Evolutionary conservation across 2,329 filamentous ascomycete species (phyloP).

Genomic region (Ophiosphaerella narmari): DNA sequence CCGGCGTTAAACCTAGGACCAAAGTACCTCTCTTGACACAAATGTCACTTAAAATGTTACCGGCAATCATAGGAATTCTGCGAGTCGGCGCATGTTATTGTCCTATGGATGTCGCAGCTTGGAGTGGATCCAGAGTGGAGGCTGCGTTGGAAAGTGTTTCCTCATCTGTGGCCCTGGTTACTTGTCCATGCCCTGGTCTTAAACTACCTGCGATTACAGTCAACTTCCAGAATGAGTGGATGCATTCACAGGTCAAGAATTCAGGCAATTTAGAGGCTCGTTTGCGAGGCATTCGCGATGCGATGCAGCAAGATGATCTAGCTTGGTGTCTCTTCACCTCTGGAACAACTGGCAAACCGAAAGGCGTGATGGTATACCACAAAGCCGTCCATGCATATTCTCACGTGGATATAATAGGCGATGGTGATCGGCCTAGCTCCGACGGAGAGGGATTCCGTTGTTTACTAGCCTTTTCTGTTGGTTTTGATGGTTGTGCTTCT

Average conservation of each 20-base stretch:
- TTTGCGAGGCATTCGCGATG: not conserved
- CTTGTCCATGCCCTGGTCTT: not conserved
- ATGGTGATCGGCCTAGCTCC: too few species aligned
- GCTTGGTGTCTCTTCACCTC: constrained; percentile 23
- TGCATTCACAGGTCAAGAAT: not conserved
- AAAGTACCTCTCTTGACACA: constrained; percentile 9
- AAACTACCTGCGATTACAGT: constrained; percentile 1
- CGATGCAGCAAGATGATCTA: constrained; percentile 1
- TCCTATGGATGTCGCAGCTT: constrained; percentile 15
- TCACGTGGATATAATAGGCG: not conserved
- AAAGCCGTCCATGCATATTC: not conserved
- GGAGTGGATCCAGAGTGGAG: constrained; percentile 7
- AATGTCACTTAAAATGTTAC: constrained; percentile 14
- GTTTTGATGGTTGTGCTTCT: constrained; percentile 6
- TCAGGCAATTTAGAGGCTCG: not conserved
- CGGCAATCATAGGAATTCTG: constrained; percentile 14
- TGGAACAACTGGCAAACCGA: constrained; percentile 24
- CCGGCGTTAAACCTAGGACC: not conserved
- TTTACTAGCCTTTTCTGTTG: constrained; percentile 6
- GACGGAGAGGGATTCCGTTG: not conserved
- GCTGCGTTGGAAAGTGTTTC: not conserved
- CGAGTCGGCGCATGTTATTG: constrained; percentile 11
- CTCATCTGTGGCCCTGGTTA: not conserved
- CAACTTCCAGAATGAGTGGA: constrained; percentile 8
- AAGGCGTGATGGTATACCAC: constrained; percentile 19